These are phyloP conservation scores for Camelina laxa DNA, from an alignment of 345 rosid species.

Conservation along the genomic window DNA sequence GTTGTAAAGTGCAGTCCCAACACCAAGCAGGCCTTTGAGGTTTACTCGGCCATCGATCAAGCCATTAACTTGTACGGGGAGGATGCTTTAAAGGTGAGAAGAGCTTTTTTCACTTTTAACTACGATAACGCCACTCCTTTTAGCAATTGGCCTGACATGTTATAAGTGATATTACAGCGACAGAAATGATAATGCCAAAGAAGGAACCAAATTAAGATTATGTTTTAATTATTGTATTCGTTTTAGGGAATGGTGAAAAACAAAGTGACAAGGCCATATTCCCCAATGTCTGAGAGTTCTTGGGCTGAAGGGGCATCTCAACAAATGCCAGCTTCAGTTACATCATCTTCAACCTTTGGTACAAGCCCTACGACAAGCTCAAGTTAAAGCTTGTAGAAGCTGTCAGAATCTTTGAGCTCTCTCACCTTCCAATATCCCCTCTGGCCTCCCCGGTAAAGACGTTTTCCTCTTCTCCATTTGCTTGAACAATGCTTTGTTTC, in stretches of 20 bases:
- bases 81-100: conserved; percentile 59
- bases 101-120: conserved; percentile 25
- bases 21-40: conserved; percentile 69
- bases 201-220: conserved; percentile 5
- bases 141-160: neutral
- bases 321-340: conserved; percentile 55
- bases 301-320: conserved; percentile 65
- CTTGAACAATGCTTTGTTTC: neutral
- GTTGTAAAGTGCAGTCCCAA: conserved; percentile 75
- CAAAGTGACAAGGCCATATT: conserved; percentile 83
- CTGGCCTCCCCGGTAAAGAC: conserved; percentile 31
- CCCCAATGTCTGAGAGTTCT: conserved; percentile 61
- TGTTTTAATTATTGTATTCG: neutral
- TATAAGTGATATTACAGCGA: neutral
- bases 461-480: neutral
- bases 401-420: conserved; percentile 24
- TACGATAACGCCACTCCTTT: neutral
- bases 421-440: neutral
- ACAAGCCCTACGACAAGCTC: conserved; percentile 39
- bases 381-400: conserved; percentile 14
- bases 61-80: conserved; percentile 69
- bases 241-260: conserved; percentile 72
- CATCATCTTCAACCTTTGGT: conserved; percentile 68
- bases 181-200: conserved; percentile 9
- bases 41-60: conserved; percentile 72